Evolutionary conservation across 2,329 filamentous ascomycete genomes (phyloP).

Genomic region (Neopestalotiopsis sp.): DNA sequence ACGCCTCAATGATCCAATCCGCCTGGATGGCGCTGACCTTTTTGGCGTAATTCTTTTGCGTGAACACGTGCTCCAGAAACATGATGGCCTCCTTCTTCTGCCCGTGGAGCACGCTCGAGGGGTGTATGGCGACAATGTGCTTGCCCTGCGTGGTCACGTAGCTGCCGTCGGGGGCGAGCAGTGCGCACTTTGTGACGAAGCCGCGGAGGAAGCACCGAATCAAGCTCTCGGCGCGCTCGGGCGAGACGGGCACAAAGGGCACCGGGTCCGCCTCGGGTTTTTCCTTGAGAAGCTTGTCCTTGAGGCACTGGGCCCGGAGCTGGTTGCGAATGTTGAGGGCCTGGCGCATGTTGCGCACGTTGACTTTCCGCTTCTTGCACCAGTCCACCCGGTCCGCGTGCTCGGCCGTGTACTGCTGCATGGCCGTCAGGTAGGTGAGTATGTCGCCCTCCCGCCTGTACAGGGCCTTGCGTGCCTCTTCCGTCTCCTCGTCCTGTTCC

Average conservation of each 20-base stretch:
- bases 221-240: conserved; percentile 59
- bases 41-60: conserved; percentile 70
- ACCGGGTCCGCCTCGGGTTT: conserved; percentile 57
- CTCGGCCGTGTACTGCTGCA: conserved; percentile 66
- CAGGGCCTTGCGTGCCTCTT: conserved; percentile 60
- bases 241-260: conserved; percentile 59
- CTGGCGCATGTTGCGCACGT: conserved; percentile 65
- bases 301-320: conserved; percentile 60
- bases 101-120: conserved; percentile 66
- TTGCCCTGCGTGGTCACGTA: conserved; percentile 67
- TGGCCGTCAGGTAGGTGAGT: conserved; percentile 67
- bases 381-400: conserved; percentile 60
- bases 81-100: conserved; percentile 71
- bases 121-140: conserved; percentile 66
- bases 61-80: conserved; percentile 72
- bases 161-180: conserved; percentile 64
- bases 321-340: conserved; percentile 68
- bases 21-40: conserved; percentile 58
- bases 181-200: conserved; percentile 65
- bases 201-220: conserved; percentile 68
- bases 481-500: conserved; percentile 59
- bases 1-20: conserved; percentile 18
- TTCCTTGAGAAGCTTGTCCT: conserved; percentile 55
- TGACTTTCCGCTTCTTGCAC: conserved; percentile 64
- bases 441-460: conserved; percentile 68